phyloP scores from a whole-genome alignment of 2,329 filamentous ascomycete genomes.

The Fusarium kyushuense region DNA sequence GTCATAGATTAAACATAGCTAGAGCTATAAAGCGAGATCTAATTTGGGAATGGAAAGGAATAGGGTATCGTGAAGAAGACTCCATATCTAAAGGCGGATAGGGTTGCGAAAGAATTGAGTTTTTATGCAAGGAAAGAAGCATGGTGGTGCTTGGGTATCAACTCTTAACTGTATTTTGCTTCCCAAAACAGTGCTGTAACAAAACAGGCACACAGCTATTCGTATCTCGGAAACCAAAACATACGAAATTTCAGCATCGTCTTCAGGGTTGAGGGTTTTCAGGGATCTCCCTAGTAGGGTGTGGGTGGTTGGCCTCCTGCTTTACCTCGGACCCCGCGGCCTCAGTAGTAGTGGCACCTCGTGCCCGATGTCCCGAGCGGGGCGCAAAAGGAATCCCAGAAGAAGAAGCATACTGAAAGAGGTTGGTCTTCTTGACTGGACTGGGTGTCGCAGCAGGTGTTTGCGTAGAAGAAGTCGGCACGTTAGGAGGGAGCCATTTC shows the following conservation, averaged over 20 bases:
- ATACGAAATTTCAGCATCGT: background rate
- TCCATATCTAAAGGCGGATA: constrained; percentile 30
- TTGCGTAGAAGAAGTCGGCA: constrained; percentile 51
- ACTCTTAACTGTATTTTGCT: constrained; percentile 6
- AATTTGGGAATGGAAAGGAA: constrained; percentile 7
- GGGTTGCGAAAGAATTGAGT: constrained; percentile 11
- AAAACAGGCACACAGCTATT: constrained; percentile 23
- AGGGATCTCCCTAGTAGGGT: constrained; percentile 10
- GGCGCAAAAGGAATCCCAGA: constrained; percentile 63
- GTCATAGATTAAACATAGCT: constrained; percentile 38
- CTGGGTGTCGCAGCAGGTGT: constrained; percentile 52
- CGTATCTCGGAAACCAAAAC: constrained; percentile 1
- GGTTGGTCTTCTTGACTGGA: constrained; percentile 52
- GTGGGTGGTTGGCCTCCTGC: background rate
- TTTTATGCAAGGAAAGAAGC: constrained; percentile 14
- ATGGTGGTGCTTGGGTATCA: constrained; percentile 25
- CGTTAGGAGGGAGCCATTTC: constrained; percentile 66
- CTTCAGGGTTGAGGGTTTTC: constrained; percentile 17
- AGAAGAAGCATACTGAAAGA: constrained; percentile 55
- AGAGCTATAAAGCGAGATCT: constrained; percentile 30
- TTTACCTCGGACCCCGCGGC: constrained; percentile 1
- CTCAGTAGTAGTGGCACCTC: constrained; percentile 6
- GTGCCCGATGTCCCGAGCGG: constrained; percentile 30
- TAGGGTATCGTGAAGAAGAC: constrained; percentile 45
- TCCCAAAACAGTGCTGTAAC: constrained; percentile 9